Evolutionary conservation across 768 basidiomycete genomes (phyloP).

Genomic region (Phaffia tasmanica): DNA sequence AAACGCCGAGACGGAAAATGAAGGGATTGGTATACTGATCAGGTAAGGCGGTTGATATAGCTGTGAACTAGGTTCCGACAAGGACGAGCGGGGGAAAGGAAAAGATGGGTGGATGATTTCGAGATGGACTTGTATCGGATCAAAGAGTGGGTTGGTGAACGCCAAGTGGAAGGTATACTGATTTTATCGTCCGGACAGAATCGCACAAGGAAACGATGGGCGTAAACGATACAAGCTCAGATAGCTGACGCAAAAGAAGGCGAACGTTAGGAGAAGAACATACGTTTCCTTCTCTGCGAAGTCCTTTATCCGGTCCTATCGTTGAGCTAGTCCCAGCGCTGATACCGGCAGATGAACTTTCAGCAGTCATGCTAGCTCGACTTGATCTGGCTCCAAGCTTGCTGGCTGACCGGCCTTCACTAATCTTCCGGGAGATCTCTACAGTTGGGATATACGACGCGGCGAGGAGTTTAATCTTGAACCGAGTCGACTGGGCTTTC

Average conservation of each 20-base stretch:
- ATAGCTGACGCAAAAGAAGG: neutral
- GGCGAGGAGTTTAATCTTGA: constrained; percentile 95
- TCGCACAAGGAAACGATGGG: neutral
- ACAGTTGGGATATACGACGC: constrained; percentile 87
- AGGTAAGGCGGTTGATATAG: constrained; percentile 56
- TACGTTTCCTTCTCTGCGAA: constrained; percentile 30
- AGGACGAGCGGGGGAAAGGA: constrained; percentile 37
- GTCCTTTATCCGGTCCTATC: neutral
- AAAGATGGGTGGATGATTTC: constrained; percentile 45
- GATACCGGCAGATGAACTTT: constrained; percentile 11
- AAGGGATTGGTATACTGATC: constrained; percentile 61
- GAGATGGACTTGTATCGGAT: constrained; percentile 84
- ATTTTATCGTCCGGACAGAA: neutral
- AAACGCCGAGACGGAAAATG: constrained; percentile 76
- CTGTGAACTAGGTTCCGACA: constrained; percentile 36
- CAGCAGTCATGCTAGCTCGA: constrained; percentile 21
- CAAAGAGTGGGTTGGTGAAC: constrained; percentile 88
- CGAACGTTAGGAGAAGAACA: neutral
- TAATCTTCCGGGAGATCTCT: constrained; percentile 40
- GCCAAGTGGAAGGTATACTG: constrained; percentile 75
- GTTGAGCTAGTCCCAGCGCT: constrained; percentile 6
- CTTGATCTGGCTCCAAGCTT: neutral
- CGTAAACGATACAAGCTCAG: neutral
- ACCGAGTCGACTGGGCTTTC: constrained; percentile 84
- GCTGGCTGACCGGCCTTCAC: neutral